Evolutionary conservation across 1,284 basidiomycete genomes (phyloP).

Genomic region (Gymnopus androsaceus): DNA sequence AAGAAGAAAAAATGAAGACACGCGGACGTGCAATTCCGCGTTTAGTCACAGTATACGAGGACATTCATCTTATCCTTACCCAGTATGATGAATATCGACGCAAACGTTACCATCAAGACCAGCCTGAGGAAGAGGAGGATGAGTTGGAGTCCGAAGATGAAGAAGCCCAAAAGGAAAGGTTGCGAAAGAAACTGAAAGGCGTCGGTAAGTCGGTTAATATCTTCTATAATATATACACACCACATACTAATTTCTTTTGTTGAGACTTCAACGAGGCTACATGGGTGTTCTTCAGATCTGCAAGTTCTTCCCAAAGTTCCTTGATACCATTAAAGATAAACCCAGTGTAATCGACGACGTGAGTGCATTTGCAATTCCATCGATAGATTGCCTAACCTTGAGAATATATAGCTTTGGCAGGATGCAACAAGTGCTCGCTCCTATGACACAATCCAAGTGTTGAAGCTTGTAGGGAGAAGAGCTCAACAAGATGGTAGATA

Average conservation of each 20-base stretch:
- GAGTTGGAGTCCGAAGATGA: neutral
- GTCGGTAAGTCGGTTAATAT: neutral
- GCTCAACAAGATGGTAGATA: neutral
- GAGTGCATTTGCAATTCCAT: too few species aligned
- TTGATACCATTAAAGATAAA: neutral
- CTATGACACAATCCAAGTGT: neutral
- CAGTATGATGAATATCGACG: neutral
- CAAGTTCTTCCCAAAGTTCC: neutral
- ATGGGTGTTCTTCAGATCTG: neutral
- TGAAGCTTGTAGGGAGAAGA: neutral
- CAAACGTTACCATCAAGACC: neutral
- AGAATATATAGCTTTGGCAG: neutral
- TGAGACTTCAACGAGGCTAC: neutral
- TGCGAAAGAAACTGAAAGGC: neutral
- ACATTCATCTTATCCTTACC: neutral
- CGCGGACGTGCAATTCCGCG: neutral
- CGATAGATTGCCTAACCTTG: too few species aligned
- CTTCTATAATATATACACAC: neutral
- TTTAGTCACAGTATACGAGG: neutral
- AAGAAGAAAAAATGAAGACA: conserved; percentile 30
- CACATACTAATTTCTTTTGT: neutral
- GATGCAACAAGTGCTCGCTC: neutral
- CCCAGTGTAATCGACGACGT: too few species aligned
- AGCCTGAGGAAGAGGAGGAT: neutral
- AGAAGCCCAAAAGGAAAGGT: neutral